phyloP scores from a whole-genome alignment of 257 asterid genomes.

The Mentha longifolia region DNA sequence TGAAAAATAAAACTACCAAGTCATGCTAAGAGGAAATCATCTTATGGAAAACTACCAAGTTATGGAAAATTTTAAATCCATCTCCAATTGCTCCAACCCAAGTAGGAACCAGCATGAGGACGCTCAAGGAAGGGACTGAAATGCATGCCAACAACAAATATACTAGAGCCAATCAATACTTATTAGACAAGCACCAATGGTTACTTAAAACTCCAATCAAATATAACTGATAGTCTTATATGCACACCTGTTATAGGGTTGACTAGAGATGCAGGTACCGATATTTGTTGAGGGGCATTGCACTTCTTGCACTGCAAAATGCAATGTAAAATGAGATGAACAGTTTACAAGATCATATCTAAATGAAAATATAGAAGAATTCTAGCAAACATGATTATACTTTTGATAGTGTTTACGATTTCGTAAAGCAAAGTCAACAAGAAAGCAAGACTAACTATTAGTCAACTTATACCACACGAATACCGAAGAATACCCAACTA shows the following conservation, averaged over 20 bases:
- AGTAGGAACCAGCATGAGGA: constrained; percentile 15
- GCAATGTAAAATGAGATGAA: constrained; percentile 37
- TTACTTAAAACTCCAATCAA: constrained; percentile 13
- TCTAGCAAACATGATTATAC: constrained; percentile 17
- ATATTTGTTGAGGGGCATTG: constrained; percentile 58
- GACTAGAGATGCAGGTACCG: constrained; percentile 59
- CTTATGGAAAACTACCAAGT: not conserved
- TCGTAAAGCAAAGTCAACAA: constrained; percentile 10
- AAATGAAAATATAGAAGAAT: not conserved
- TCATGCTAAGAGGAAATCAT: not conserved
- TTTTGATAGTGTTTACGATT: constrained; percentile 9
- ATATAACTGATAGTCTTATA: constrained; percentile 15
- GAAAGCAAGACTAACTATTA: constrained; percentile 1
- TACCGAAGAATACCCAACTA: constrained; percentile 7
- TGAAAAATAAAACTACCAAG: no score
- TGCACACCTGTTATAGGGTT: constrained; percentile 65
- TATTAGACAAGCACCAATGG: not conserved
- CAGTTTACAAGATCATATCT: constrained; percentile 15
- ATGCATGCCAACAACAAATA: not conserved
- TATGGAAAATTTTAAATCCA: not conserved
- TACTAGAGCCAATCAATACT: constrained; percentile 3
- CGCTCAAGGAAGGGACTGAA: constrained; percentile 23
- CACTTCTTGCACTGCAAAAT: constrained; percentile 83
- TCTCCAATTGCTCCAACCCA: constrained; percentile 15
- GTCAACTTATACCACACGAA: constrained; percentile 3